Evolutionary conservation across 225 moss, liverwort and hornwort species (phyloP).

Genomic region (Bryum argenteum): DNA sequence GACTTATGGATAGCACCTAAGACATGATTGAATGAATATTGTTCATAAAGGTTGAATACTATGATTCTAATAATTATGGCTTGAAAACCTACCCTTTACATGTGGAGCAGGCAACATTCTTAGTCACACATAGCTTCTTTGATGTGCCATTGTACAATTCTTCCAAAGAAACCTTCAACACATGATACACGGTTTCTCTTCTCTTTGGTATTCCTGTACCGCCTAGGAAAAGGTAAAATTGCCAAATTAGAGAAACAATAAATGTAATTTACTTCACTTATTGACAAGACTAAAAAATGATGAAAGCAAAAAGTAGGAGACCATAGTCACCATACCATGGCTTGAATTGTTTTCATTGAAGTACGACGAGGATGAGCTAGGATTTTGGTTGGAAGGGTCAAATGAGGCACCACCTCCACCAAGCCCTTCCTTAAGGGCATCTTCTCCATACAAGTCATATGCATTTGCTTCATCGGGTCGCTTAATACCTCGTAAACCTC

Average conservation of each 20-base stretch:
- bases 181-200: conserved; percentile 53
- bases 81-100: conserved; percentile 45
- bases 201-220: conserved; percentile 40
- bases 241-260: conserved; percentile 16
- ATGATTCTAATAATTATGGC: neutral
- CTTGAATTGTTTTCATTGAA: too few relatives aligned
- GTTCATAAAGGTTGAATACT: too few relatives aligned
- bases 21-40: neutral
- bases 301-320: neutral
- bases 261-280: neutral
- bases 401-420: conserved; percentile 66
- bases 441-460: conserved; percentile 65
- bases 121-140: conserved; percentile 49
- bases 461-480: conserved; percentile 58
- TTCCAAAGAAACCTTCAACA: conserved; percentile 50
- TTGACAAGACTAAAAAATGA: neutral
- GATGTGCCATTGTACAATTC: conserved; percentile 52
- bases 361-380: neutral
- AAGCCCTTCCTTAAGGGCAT: conserved; percentile 65
- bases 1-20: too few relatives aligned
- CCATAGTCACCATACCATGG: too few relatives aligned
- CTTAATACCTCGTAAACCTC: conserved; percentile 65
- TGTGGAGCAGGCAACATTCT: conserved; percentile 45
- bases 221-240: conserved; percentile 21
- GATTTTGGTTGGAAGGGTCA: conserved; percentile 65